These are phyloP conservation scores for Sporothrix euskadiensis DNA, from an alignment of 2,329 filamentous ascomycete species.

Conservation along the genomic window DNA sequence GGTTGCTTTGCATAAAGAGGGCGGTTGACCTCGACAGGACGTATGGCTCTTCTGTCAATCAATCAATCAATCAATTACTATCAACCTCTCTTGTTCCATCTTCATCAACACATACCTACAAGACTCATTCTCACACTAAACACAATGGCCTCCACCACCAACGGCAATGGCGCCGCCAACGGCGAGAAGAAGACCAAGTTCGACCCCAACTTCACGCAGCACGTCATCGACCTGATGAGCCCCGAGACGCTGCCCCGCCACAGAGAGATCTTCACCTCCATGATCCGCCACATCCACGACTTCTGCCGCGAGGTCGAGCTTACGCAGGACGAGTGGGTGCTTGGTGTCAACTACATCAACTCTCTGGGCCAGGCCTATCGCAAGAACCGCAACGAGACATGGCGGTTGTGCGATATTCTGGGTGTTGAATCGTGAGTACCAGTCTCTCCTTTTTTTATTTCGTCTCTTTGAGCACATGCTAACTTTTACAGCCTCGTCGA, in stretches of 20 bases:
- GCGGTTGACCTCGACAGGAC: background rate
- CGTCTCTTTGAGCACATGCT: background rate
- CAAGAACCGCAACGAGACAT: slow-evolving; percentile 70
- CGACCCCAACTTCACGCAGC: slow-evolving; percentile 74
- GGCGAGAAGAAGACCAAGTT: slow-evolving; percentile 45
- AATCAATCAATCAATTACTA: background rate
- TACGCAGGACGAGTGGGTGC: slow-evolving; percentile 77
- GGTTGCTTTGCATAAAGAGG: background rate
- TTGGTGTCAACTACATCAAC: slow-evolving; percentile 61
- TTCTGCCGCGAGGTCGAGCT: slow-evolving; percentile 78
- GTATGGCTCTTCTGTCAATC: background rate
- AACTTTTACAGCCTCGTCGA: slow-evolving; percentile 61
- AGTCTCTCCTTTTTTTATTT: background rate
- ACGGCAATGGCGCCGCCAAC: background rate
- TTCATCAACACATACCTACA: background rate
- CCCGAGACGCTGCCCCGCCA: slow-evolving; percentile 68
- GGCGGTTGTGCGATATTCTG: slow-evolving; percentile 71
- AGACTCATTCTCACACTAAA: background rate
- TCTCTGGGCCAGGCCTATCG: slow-evolving; percentile 68
- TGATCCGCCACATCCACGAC: slow-evolving; percentile 77
- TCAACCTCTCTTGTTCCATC: background rate
- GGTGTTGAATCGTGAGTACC: slow-evolving; percentile 64
- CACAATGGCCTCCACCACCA: background rate
- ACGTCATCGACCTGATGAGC: slow-evolving; percentile 73
- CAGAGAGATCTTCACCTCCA: slow-evolving; percentile 64